Base-by-base conservation (phyloP, 352 stramenopile genomes). In the Phytophthora multivora region DNA sequence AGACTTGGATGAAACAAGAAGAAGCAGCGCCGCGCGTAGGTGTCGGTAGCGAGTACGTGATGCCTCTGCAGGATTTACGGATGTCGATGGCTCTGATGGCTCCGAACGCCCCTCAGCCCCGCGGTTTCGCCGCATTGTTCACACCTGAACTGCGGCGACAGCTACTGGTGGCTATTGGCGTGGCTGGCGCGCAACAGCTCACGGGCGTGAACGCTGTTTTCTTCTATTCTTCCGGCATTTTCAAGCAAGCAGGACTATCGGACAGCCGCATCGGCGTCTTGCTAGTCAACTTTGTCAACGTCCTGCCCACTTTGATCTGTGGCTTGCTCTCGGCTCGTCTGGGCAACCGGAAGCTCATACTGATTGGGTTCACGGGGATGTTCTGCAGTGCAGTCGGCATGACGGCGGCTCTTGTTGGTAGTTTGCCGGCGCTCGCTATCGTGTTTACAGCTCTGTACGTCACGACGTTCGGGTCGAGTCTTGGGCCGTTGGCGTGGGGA, bases 181-280 rank as follows among this genome's bases (percentile, higher is more conserved):
- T 89, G 26, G 67, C 69, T 4, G 56, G 63, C 10, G 58, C 71
- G 3, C 78, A 89, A 45, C 82, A 89, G 45, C 71, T 91, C 36
- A 83, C 75, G 1, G 82, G 79, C 19, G 73, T 91, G 68, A 91
- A 87, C 47, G 83, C 77, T 30, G 75, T 90, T 10, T 90, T 89
- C 58, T 82, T 87, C 51, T 91, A 91, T 59, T 90, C 83, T 21
- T 87, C 76, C 15, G 61, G 61, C 3, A 66, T 90, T 15, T 91
- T 90, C 51, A 81, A 73, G 23, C 59, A 80, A 26, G 79, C 80
- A 7, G 82, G 82, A 5, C 74, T 91, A 36, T 47, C 60, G 0
- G 83, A 90, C 47, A 65, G 69, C 38, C 83, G 83, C 33, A 48
- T 89, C 16, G 83, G 80, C 43, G 85, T 71, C 15, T 19, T 88